A percentile compares a stretch with the other conserved stretches of the same genome.
Evolutionary conservation across 108 stramenopile genomes (phyloP).

Genomic region (Mediolabrus comicus): DNA sequence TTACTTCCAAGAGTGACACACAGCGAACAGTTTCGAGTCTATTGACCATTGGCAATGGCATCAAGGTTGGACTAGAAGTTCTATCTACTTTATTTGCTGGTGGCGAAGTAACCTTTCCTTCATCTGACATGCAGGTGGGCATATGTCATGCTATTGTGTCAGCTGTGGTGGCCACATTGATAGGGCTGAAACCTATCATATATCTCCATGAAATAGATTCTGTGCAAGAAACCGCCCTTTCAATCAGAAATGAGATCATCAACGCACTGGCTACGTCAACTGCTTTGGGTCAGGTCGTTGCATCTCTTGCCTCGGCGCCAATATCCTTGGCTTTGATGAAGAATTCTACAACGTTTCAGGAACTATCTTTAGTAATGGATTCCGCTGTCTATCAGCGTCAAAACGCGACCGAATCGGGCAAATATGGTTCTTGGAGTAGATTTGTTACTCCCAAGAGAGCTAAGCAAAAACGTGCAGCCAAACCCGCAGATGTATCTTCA

Average conservation of each 20-base stretch:
- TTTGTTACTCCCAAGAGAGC: slow-evolving; percentile 47
- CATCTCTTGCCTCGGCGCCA: slow-evolving; percentile 26
- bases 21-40: slow-evolving; percentile 10
- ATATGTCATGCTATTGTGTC: slow-evolving; percentile 12
- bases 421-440: slow-evolving; percentile 32
- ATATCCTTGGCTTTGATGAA: slow-evolving; percentile 16
- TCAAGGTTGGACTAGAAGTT: slow-evolving; percentile 27
- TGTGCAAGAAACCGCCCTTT: slow-evolving; percentile 12
- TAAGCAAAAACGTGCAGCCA: slow-evolving; percentile 14
- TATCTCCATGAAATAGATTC: slow-evolving; percentile 31
- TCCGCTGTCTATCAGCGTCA: slow-evolving; percentile 7
- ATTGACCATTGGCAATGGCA: slow-evolving; percentile 18
- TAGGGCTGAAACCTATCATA: slow-evolving; percentile 25
- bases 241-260: slow-evolving; percentile 30
- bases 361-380: slow-evolving; percentile 18
- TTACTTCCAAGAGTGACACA: slow-evolving; percentile 3
- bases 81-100: slow-evolving; percentile 18
- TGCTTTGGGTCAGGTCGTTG: slow-evolving; percentile 36
- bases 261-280: slow-evolving; percentile 28
- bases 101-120: slow-evolving; percentile 15
- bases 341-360: slow-evolving; percentile 10
- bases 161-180: slow-evolving; percentile 16
- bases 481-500: not conserved
- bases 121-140: slow-evolving; percentile 13
- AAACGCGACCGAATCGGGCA: slow-evolving; percentile 6